Evolutionary conservation across 78 protist genomes (phyloP).

Genomic region (Dictyostelium firmibasis): DNA sequence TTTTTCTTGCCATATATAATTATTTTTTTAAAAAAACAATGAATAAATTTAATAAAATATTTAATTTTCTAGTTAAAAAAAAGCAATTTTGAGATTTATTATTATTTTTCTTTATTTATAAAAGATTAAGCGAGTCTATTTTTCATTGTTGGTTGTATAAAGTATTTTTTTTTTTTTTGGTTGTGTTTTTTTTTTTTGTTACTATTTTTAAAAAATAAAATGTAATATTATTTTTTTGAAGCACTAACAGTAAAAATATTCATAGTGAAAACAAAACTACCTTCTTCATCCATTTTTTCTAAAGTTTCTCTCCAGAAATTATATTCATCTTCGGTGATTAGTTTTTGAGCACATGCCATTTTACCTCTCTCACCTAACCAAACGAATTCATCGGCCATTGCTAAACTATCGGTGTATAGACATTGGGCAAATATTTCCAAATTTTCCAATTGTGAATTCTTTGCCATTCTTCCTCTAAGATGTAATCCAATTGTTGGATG

Average conservation of each 20-base stretch:
- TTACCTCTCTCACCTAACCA: constrained; percentile 76
- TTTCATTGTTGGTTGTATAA: neutral
- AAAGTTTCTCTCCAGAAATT: constrained; percentile 55
- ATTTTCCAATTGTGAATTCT: neutral
- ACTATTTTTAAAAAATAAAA: neutral
- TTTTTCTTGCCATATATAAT: too few relatives aligned
- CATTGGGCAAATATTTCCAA: constrained; percentile 67
- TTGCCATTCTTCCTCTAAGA: constrained; percentile 23
- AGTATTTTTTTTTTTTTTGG: neutral
- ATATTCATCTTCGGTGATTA: constrained; percentile 62
- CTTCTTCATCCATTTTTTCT: constrained; percentile 45
- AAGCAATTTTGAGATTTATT: too few relatives aligned
- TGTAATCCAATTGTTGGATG: constrained; percentile 49
- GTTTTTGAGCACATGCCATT: constrained; percentile 46
- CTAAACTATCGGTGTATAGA: constrained; percentile 45
- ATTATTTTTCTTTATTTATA: too few relatives aligned
- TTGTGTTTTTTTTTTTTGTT: neutral
- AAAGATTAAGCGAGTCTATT: too few relatives aligned
- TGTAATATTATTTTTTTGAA: constrained; percentile 20
- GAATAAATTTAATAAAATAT: too few relatives aligned
- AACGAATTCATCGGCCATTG: constrained; percentile 58
- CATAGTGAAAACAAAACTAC: constrained; percentile 69
- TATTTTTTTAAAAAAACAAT: neutral
- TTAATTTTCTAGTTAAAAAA: too few relatives aligned
- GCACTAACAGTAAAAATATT: constrained; percentile 65